These are phyloP conservation scores for Discostella stelligera DNA, from an alignment of 352 stramenopile species.

Conservation along the genomic window DNA sequence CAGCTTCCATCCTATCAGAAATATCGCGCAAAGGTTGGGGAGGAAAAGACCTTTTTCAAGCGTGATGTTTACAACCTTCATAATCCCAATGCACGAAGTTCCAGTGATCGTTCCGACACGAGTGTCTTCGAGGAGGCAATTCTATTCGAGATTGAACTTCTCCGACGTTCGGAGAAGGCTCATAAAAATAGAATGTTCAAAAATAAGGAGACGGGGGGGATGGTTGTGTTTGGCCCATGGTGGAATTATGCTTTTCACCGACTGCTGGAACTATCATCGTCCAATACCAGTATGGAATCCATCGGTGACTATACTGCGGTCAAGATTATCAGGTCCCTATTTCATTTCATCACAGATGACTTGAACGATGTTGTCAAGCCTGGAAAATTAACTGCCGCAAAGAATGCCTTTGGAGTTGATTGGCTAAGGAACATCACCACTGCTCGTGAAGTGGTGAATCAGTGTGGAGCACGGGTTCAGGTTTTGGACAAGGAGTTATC, in stretches of 20 bases:
- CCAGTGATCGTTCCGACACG: neutral
- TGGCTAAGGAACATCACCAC: conserved; percentile 25
- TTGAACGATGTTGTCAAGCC: conserved; percentile 30
- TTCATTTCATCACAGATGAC: conserved; percentile 35
- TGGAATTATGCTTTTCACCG: conserved; percentile 46
- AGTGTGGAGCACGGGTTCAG: conserved; percentile 9
- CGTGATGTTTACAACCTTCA: conserved; percentile 15
- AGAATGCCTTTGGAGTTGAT: conserved; percentile 40
- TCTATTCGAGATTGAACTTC: conserved; percentile 37
- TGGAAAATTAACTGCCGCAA: conserved; percentile 30
- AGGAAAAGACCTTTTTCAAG: conserved; percentile 16
- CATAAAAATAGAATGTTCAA: conserved; percentile 45
- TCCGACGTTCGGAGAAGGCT: conserved; percentile 27
- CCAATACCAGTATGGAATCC: conserved; percentile 2
- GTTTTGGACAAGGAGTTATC: conserved; percentile 35
- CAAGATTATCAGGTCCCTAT: conserved; percentile 44
- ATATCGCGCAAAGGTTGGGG: conserved; percentile 22
- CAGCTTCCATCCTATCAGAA: conserved; percentile 7
- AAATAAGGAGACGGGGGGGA: conserved; percentile 34
- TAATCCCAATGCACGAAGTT: neutral
- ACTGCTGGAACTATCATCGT: conserved; percentile 29
- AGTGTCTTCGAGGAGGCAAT: conserved; percentile 39
- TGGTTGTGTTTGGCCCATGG: conserved; percentile 49
- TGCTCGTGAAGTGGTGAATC: conserved; percentile 38
- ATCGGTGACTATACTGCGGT: conserved; percentile 35